phyloP scores from a whole-genome alignment of 306 rosid species.

The Quercus agrifolia region DNA sequence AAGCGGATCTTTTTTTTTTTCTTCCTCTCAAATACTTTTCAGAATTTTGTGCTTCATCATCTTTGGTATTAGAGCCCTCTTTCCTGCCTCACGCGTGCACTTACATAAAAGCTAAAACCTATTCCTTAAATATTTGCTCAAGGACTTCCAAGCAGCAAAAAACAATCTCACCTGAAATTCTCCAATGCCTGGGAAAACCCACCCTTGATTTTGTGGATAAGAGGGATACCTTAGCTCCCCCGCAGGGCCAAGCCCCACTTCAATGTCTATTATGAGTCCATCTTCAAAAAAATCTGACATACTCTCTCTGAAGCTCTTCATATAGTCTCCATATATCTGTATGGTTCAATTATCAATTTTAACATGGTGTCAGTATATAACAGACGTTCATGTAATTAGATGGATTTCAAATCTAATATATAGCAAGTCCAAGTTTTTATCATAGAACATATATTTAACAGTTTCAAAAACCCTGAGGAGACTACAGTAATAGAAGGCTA shows the following conservation, averaged over 20 bases:
- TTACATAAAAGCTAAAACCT: neutral
- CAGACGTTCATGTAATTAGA: neutral
- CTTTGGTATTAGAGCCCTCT: no score
- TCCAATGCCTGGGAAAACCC: conserved; percentile 94
- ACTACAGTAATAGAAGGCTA: no score
- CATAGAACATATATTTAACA: no score
- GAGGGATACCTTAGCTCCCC: conserved; percentile 95
- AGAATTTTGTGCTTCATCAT: no score
- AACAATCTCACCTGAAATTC: conserved; percentile 74
- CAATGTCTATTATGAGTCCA: conserved; percentile 73
- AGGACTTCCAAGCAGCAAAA: neutral
- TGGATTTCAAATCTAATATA: neutral
- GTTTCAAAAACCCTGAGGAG: no score
- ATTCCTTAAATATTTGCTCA: neutral
- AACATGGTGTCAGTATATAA: conserved; percentile 1
- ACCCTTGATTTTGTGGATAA: conserved; percentile 54
- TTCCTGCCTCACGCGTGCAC: no score
- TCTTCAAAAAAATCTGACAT: conserved; percentile 66
- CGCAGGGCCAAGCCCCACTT: conserved; percentile 92
- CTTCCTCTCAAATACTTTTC: no score
- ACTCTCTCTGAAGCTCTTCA: conserved; percentile 77
- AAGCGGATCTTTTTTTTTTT: no score
- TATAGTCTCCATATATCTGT: conserved; percentile 70
- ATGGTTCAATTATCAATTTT: conserved; percentile 4
- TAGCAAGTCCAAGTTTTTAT: neutral